Base-by-base conservation (phyloP, 176 grass and related monocot species). In the Aegilops bicornis region DNA sequence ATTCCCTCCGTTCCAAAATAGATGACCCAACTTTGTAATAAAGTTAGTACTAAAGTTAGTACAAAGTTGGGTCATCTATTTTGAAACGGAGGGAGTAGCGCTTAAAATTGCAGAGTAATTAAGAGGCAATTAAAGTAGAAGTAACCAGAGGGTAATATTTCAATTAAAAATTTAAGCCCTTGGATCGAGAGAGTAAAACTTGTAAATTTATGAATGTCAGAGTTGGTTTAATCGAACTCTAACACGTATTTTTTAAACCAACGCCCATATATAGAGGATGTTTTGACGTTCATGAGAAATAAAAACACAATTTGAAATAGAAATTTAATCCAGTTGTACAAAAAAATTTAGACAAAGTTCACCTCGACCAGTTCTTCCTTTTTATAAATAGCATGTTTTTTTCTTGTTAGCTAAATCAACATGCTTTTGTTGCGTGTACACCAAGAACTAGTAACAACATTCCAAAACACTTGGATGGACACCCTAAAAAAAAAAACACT, bases 361-460 rank as follows among this genome's bases (percentile, higher is more conserved):
- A 10, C 73, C 42, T 76, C 24, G 4, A 2, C 73, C 1, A 23
- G 36, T 14, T 72, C 22, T 72, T 40, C 52, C 7, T 22, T 52
- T 16, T 52, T 48, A 48, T 1, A 14, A 14, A 14, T 48, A 48
- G 13, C 45, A 48, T 48, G 45, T 4, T 50, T 50, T 52, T 52
- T 17, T 52, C 5, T 47, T 23, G 23, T 74, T 29, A 27, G 71
- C 71, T 47, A 29, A 11, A 69, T 68, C 43, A 69, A 36, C 64
- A 68, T 82, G 14, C 19, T 48, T 48, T 69, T 24, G 43, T 52
- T 68, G 79, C 19, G 42, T 69, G 30, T 31, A 84, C 69, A 81
- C 36, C n/a, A 87, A 50, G 29, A 47, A 80, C 67, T 23, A 31
- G 27, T 85, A 60, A 87, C 59, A 36, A 84, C 17, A 24, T 1